phyloP scores from a whole-genome alignment of 192 early-diverging fungal species.

The Backusella luteola region DNA sequence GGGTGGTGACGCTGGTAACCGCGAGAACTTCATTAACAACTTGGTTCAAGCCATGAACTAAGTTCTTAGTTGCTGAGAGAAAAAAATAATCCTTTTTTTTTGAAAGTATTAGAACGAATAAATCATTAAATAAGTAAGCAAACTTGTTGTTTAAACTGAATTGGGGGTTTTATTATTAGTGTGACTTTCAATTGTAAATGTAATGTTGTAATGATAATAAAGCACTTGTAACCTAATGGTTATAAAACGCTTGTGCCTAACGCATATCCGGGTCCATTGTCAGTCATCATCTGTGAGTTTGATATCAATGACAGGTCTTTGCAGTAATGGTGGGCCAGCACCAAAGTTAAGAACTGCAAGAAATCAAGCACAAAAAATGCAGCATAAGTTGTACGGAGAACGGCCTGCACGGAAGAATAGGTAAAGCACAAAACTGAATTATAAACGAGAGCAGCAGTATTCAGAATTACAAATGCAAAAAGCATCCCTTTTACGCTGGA shows the following conservation, averaged over 20 bases:
- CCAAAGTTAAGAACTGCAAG: not conserved
- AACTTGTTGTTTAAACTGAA: conserved; percentile 6
- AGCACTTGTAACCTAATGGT: no score
- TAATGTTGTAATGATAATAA: not conserved
- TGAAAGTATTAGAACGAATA: conserved; percentile 1
- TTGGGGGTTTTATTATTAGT: not conserved
- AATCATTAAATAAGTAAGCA: conserved; percentile 11
- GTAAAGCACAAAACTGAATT: not conserved
- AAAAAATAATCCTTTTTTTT: not conserved
- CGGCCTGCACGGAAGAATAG: not conserved
- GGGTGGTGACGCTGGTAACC: conserved; percentile 97
- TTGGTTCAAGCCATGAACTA: conserved; percentile 98
- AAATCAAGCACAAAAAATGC: not conserved
- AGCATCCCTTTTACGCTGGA: not conserved
- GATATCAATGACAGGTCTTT: not conserved
- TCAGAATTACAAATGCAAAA: not conserved
- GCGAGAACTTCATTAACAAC: conserved; percentile 95
- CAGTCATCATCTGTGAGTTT: not conserved
- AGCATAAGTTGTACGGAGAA: not conserved
- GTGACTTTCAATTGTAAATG: not conserved
- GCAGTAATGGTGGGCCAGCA: not conserved
- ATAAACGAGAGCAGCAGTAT: not conserved
- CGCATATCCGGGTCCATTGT: not conserved
- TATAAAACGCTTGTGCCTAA: not conserved
- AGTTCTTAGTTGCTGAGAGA: conserved; percentile 14